Percentiles rank a stretch among this genome's conserved stretches.
These are phyloP conservation scores for Penicillium sumatraense DNA, from an alignment of 2,329 filamentous ascomycete genomes.

Conservation along the genomic window DNA sequence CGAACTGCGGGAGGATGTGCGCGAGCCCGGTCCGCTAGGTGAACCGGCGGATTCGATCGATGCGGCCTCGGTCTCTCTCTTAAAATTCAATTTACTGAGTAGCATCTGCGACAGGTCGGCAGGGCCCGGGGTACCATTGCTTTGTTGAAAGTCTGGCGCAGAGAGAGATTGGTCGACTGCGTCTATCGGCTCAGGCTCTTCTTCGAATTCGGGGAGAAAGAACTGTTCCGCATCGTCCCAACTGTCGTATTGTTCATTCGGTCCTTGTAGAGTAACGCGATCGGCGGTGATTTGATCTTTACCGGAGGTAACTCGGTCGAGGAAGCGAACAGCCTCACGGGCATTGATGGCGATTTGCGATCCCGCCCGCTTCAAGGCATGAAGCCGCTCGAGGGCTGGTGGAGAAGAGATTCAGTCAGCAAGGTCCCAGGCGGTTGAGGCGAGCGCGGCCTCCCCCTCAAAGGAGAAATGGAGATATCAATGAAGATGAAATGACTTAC, in stretches of 20 bases:
- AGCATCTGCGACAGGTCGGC: constrained; percentile 53
- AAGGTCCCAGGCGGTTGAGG: constrained; percentile 1
- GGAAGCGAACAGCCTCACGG: constrained; percentile 56
- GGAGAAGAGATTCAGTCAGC: constrained; percentile 14
- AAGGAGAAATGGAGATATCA: background rate
- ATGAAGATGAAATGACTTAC: constrained; percentile 39
- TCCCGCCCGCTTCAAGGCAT: constrained; percentile 49
- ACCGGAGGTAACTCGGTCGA: constrained; percentile 55
- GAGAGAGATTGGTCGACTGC: constrained; percentile 24
- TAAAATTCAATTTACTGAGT: constrained; percentile 53
- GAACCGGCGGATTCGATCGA: constrained; percentile 48
- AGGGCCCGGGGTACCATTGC: constrained; percentile 23
- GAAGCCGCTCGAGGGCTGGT: constrained; percentile 52
- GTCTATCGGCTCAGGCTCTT: constrained; percentile 37
- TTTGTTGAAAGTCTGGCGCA: constrained; percentile 25
- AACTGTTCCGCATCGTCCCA: constrained; percentile 54
- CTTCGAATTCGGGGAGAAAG: constrained; percentile 50
- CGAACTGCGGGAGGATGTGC: constrained; percentile 50
- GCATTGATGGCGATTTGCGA: constrained; percentile 55
- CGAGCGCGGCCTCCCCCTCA: too few species aligned
- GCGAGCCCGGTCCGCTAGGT: constrained; percentile 49
- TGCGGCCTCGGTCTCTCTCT: constrained; percentile 43
- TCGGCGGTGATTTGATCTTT: constrained; percentile 49
- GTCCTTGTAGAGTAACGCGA: constrained; percentile 52
- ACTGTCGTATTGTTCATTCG: constrained; percentile 53